phyloP scores from a whole-genome alignment of 148 eudicot species.

The Rheum nobile region DNA sequence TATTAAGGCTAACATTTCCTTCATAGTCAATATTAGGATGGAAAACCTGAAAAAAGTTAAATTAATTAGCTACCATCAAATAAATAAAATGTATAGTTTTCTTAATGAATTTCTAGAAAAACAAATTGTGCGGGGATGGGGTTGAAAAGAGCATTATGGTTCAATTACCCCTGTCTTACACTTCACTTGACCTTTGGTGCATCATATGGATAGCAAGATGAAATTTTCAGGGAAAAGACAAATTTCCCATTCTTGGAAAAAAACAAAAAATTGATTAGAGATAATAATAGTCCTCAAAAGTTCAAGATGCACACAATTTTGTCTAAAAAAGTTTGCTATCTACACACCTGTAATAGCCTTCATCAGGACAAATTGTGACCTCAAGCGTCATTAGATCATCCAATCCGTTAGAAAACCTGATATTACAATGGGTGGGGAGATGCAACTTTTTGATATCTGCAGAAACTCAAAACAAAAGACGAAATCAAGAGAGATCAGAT shows the following conservation, averaged over 20 bases:
- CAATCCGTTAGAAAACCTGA: neutral
- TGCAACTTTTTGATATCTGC: neutral
- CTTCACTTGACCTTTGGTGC: neutral
- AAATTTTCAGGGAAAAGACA: neutral
- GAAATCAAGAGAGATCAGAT: neutral
- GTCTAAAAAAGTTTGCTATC: neutral
- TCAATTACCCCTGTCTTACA: neutral
- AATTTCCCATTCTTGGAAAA: neutral
- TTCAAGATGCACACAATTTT: too few species aligned
- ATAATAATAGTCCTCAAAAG: too few species aligned
- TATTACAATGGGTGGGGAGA: neutral
- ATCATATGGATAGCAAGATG: neutral
- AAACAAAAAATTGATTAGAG: neutral
- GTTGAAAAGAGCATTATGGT: neutral
- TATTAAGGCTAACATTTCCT: neutral
- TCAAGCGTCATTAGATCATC: neutral
- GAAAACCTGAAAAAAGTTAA: neutral
- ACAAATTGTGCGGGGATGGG: too few species aligned
- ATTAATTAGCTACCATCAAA: too few species aligned
- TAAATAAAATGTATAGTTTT: neutral
- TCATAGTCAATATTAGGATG: neutral
- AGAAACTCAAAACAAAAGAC: neutral
- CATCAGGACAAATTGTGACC: neutral
- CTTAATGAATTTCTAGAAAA: neutral
- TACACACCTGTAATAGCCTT: neutral